These are phyloP conservation scores for Triticum monococcum DNA, from an alignment of 176 grass and related monocot genomes.

Conservation along the genomic window DNA sequence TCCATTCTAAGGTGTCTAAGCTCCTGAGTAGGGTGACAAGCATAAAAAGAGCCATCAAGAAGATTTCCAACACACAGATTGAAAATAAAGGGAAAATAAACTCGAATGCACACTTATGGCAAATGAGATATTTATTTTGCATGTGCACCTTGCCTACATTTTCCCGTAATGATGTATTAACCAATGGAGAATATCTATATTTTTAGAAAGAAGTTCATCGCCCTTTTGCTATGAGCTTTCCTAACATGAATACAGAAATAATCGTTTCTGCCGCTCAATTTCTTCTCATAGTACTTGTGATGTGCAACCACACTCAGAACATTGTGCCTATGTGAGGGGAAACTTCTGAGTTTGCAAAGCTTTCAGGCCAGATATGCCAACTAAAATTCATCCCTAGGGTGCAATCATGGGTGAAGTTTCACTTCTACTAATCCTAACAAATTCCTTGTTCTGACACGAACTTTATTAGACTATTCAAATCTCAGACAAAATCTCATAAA, in stretches of 20 bases:
- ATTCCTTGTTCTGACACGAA: background rate
- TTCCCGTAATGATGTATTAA: background rate
- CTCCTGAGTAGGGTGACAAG: constrained; percentile 45
- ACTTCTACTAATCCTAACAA: background rate
- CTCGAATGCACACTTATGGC: background rate
- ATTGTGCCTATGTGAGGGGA: background rate
- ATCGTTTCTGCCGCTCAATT: background rate
- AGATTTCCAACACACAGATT: constrained; percentile 8
- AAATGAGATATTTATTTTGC: background rate
- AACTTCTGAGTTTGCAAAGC: background rate
- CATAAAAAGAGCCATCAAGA: constrained; percentile 5
- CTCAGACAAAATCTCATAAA: background rate
- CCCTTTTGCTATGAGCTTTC: background rate
- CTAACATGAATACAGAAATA: background rate
- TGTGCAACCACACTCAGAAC: background rate
- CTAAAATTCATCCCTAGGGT: background rate
- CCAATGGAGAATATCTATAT: background rate
- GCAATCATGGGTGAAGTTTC: background rate
- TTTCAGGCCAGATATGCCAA: background rate
- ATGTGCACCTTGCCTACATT: background rate
- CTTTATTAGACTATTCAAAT: background rate
- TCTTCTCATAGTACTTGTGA: background rate
- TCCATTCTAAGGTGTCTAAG: constrained; percentile 81
- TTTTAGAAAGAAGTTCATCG: background rate
- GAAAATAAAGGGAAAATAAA: background rate